Evolutionary conservation across 345 rosid species (phyloP), one percentile per base, ranked within the genome.

Genomic region (Gossypium rotundifolium): DNA sequence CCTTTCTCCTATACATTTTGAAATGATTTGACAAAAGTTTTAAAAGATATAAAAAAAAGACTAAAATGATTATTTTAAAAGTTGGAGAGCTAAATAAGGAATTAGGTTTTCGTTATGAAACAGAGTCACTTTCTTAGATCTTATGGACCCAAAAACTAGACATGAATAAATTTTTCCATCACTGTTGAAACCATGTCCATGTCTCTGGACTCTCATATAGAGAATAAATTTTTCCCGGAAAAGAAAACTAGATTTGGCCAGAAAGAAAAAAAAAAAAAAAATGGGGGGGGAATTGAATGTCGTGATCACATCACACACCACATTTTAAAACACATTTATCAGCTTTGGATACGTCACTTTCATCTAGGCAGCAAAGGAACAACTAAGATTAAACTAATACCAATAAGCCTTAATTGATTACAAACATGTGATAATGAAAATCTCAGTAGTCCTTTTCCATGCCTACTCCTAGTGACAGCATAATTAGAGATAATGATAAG

Each of bases 41-140:
- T 2, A 29, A 29, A 29, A 29, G 0, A 0, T 0, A 0, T 0
- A 0, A 29, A 29, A 29, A 3, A 29, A 27, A 2, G 0, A 27
- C 3, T 2, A 2, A 27, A 29, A 33, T 4, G 40, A 33, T 33
- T 33, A 33, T 33, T 33, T 33, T 33, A 33, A 33, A 29, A 33
- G 5, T 33, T 33, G 40, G 7, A 33, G 1, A 4, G 7, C 38
- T 29, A 29, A 4, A 29, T 29, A 3, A 29, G 1, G 38, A 29
- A 29, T 33, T 33, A 33, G 5, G 38, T 33, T 33, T 4, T 33
- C 4, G 38, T 33, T 33, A 33, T 33, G 40, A 33, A 33, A 33
- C 40, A 33, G 11, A 17, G 74, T 76, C 68, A 9, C 53, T 16
- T 27, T 69, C 69, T 52, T 59, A 16, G 2, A 45, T 69, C 69